Conservation (phyloP, 768 basidiomycete genomes). For the Russula emetica region DNA sequence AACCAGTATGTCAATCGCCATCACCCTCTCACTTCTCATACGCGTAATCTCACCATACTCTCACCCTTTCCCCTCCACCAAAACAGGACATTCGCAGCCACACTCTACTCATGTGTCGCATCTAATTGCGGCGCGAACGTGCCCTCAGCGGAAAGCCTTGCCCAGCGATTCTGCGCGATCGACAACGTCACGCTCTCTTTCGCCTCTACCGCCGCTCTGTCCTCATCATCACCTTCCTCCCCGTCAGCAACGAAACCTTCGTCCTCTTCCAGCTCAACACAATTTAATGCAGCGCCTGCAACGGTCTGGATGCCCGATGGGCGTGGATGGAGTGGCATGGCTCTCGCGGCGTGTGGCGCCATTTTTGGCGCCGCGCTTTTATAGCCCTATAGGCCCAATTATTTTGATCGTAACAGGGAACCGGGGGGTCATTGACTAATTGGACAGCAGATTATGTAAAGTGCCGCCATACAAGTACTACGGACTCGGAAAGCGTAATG, state of each 20-base stretch:
- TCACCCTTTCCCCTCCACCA: not conserved
- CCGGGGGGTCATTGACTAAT: not conserved
- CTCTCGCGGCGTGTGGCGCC: conserved; percentile 7
- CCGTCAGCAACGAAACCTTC: not conserved
- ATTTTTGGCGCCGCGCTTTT: conserved; percentile 17
- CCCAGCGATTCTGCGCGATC: conserved; percentile 46
- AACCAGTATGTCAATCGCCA: conserved; percentile 33
- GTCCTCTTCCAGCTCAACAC: not conserved
- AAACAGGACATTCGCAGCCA: conserved; percentile 36
- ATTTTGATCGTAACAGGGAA: not conserved
- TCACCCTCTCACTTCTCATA: not conserved
- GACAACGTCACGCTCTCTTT: conserved; percentile 38
- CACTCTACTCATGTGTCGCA: conserved; percentile 40
- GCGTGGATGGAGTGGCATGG: conserved; percentile 11
- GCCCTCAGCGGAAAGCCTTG: conserved; percentile 40
- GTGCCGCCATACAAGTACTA: conserved; percentile 4
- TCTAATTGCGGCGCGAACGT: conserved; percentile 39
- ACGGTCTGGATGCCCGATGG: not conserved
- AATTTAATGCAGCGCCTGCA: not conserved
- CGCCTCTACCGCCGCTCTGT: conserved; percentile 36
- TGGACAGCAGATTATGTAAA: conserved; percentile 2
- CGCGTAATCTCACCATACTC: not conserved
- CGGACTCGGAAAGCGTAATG: conserved; percentile 3
- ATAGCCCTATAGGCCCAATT: not conserved
- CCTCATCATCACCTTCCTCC: not conserved